Evolutionary conservation across 139 green algal genomes (phyloP).

Genomic region (Coelastrella sp.): DNA sequence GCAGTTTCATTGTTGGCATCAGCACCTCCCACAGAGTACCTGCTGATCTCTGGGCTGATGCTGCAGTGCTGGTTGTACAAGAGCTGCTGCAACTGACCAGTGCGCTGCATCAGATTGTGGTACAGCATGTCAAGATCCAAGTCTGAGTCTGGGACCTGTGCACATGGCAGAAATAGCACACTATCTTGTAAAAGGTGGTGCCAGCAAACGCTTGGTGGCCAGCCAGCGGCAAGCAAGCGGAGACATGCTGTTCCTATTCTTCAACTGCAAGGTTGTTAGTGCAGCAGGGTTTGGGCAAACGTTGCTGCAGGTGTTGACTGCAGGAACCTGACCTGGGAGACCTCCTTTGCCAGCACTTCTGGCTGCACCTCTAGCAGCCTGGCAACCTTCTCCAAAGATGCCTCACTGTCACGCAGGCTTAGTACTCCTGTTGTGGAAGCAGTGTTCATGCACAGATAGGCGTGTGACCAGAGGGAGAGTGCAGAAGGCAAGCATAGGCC

Average conservation of each 20-base stretch:
- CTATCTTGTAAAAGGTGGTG: neutral
- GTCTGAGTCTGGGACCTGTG: conserved; percentile 27
- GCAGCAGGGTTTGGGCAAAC: no score
- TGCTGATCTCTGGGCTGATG: conserved; percentile 23
- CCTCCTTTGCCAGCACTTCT: conserved; percentile 3
- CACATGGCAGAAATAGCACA: neutral
- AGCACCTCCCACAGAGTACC: neutral
- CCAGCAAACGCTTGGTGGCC: no score
- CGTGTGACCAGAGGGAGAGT: no score
- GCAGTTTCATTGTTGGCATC: neutral
- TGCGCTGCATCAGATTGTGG: conserved; percentile 16
- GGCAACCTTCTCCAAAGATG: conserved; percentile 29
- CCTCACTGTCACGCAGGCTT: neutral
- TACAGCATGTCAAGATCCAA: conserved; percentile 33
- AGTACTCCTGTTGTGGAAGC: neutral
- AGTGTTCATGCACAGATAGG: no score
- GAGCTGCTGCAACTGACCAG: neutral
- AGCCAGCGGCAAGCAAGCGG: neutral
- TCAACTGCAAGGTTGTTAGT: no score
- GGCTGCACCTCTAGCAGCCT: conserved; percentile 38
- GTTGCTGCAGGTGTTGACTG: no score
- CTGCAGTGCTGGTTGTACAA: conserved; percentile 19
- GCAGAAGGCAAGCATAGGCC: neutral
- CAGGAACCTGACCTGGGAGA: conserved; percentile 2
- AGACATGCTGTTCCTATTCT: no score